A percentile compares a stretch with the other conserved stretches of the same genome.
Evolutionary conservation across 495 filamentous ascomycete genomes (phyloP).

Genomic region (Penicillium daleae): DNA sequence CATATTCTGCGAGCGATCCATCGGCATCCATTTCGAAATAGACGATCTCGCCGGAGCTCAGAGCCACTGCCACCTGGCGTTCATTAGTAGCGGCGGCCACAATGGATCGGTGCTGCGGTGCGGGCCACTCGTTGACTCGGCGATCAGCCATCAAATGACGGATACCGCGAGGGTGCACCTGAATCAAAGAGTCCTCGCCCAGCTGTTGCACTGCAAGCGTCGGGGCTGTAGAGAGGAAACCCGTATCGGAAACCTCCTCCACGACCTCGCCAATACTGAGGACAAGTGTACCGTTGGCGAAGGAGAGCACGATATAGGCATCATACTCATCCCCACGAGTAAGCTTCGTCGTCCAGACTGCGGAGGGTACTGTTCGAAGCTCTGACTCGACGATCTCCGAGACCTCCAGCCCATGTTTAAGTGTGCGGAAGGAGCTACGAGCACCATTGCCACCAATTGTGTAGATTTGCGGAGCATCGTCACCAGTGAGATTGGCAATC

Average conservation of each 20-base stretch:
- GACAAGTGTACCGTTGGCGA: slow-evolving; percentile 75
- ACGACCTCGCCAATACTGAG: slow-evolving; percentile 95
- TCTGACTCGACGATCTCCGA: slow-evolving; percentile 93
- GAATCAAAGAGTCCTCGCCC: slow-evolving; percentile 88
- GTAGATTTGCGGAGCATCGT: slow-evolving; percentile 97
- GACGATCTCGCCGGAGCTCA: slow-evolving; percentile 94
- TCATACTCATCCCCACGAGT: slow-evolving; percentile 83
- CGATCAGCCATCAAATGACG: slow-evolving; percentile 81
- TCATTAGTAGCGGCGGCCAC: slow-evolving; percentile 95
- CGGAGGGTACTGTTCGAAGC: slow-evolving; percentile 79
- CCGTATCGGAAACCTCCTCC: slow-evolving; percentile 90
- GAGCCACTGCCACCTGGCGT: slow-evolving; percentile 86
- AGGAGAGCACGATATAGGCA: slow-evolving; percentile 73
- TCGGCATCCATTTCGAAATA: slow-evolving; percentile 97
- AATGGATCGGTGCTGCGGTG: slow-evolving; percentile 90
- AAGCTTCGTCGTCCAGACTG: slow-evolving; percentile 94
- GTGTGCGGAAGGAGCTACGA: slow-evolving; percentile 82
- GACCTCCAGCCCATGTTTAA: slow-evolving; percentile 91
- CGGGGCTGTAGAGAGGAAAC: slow-evolving; percentile 82
- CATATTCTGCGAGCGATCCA: slow-evolving; percentile 88
- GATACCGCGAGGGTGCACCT: slow-evolving; percentile 94
- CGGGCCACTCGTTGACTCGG: slow-evolving; percentile 90
- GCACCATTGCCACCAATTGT: slow-evolving; percentile 86
- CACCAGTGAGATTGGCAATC: slow-evolving; percentile 82
- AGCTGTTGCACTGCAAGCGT: slow-evolving; percentile 93